Percentiles rank a stretch among this genome's conserved stretches.
Conservation (phyloP, 1,284 basidiomycete genomes). For the Sanghuangporus baumii region DNA sequence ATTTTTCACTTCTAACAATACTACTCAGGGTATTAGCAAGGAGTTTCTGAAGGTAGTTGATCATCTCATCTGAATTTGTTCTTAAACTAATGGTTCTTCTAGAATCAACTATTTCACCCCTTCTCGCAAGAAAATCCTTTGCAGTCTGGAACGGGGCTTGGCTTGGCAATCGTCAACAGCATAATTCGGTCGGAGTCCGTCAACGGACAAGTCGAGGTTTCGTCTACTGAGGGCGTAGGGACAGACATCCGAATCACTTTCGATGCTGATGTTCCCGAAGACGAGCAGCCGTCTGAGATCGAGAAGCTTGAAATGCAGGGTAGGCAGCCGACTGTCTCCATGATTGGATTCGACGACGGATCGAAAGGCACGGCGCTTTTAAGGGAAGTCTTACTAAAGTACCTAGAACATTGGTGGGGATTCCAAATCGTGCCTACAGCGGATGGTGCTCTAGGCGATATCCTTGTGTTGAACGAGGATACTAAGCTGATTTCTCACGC, state of each 20-base stretch:
- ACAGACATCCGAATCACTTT: conserved; percentile 91
- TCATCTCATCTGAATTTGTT: neutral
- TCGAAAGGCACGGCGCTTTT: conserved; percentile 71
- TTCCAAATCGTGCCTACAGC: conserved; percentile 49
- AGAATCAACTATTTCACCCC: conserved; percentile 95
- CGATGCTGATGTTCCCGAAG: conserved; percentile 60
- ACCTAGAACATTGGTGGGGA: conserved; percentile 76
- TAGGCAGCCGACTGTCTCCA: conserved; percentile 51
- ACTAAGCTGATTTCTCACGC: conserved; percentile 52
- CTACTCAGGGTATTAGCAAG: conserved; percentile 73
- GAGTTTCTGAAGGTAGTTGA: conserved; percentile 70
- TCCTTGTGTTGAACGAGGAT: conserved; percentile 84
- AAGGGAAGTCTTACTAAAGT: conserved; percentile 54
- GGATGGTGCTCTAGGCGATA: conserved; percentile 50
- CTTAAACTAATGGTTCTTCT: conserved; percentile 21
- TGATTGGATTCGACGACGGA: conserved; percentile 68
- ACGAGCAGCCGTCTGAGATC: conserved; percentile 35
- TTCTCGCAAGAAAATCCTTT: conserved; percentile 93
- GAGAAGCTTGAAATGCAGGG: conserved; percentile 42
- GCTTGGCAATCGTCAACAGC: conserved; percentile 95
- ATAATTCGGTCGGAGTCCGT: conserved; percentile 85
- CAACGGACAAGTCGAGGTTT: conserved; percentile 83
- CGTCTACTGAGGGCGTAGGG: conserved; percentile 85
- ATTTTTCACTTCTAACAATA: neutral
- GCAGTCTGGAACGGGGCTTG: conserved; percentile 91